Conservation (phyloP, 208 protist species). For the Wallacemonas sp. region DNA sequence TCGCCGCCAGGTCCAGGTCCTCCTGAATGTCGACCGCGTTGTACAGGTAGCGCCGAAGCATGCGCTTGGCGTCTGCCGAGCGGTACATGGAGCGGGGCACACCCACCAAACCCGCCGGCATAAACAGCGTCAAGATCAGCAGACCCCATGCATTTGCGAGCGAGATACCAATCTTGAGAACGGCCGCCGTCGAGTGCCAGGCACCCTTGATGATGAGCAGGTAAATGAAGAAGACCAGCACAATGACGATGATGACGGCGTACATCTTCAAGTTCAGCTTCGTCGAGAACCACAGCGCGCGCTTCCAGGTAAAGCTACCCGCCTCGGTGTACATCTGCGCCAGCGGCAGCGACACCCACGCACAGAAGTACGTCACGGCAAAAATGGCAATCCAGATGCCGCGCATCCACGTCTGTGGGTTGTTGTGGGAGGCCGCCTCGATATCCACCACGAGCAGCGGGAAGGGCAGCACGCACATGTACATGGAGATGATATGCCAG, state of each 20-base stretch:
- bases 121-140: conserved; percentile 84
- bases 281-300: conserved; percentile 59
- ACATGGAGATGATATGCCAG: conserved; percentile 80
- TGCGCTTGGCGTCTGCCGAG: conserved; percentile 54
- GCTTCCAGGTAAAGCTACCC: conserved; percentile 77
- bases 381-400: conserved; percentile 90
- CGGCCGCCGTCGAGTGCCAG: conserved; percentile 47
- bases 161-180: conserved; percentile 79
- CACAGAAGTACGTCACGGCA: conserved; percentile 79
- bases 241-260: conserved; percentile 63
- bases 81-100: conserved; percentile 87
- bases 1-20: conserved; percentile 85
- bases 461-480: conserved; percentile 80
- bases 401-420: conserved; percentile 59
- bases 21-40: conserved; percentile 85
- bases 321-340: conserved; percentile 86
- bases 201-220: conserved; percentile 81
- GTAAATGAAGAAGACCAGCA: conserved; percentile 72
- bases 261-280: conserved; percentile 88
- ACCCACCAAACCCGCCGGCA: conserved; percentile 84
- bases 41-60: conserved; percentile 66
- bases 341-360: conserved; percentile 86
- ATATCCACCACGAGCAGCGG: conserved; percentile 89
- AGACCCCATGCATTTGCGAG: conserved; percentile 92
- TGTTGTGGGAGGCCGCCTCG: conserved; percentile 39